Base-by-base conservation (phyloP, 1,284 basidiomycete species). In the Moesziomyces sp. region DNA sequence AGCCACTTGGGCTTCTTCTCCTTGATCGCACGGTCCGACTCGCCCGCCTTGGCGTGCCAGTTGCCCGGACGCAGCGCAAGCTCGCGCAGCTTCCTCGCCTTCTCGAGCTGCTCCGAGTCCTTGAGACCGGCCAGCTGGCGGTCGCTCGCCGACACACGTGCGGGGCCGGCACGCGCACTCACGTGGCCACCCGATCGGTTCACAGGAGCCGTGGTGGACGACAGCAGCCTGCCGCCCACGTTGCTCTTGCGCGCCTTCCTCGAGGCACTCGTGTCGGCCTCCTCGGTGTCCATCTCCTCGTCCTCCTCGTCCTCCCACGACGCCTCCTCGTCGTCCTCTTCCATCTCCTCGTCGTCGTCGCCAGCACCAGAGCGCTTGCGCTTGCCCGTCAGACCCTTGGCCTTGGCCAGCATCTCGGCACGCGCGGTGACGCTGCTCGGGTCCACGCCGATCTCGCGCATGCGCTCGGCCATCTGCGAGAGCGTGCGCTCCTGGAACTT, bases 371-470 rank as follows among this genome's bases (percentile, higher is more conserved):
- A 76, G 10, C 79, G 86, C 80, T 87, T 86, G 56, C 92, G 87
- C 85, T 93, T 93, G 81, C 90, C 88, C 7, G 77, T 78, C 35
- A 86, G 74, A 23, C 90, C 91, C 55, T 90, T 89, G 21, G 90
- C 86, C 85, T 94, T 93, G 30, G 92, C 92, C 51, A 98, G 86
- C 79, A 91, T 88, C 81, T 89, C 89, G 1, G 95, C 97, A 35
- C 96, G 90, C 75, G 92, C 92, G 83, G 94, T 89, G 78, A 99
- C 91, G 57, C 89, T 89, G 74, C 90, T 91, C 6, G 96, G 92
- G 84, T 99, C 93, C 74, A 94, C 89, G 0, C 97, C 96, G 11
- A 92, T 92, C 78, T 90, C 90, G 38, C 91, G 92, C 85, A 99
- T 87, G 80, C 90, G 90, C 13, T 88, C 86, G 43, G 92, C 90